Evolutionary conservation across 352 stramenopile genomes (phyloP), one percentile per base, ranked within the genome.

Genomic region (Globisporangium radiosum): DNA sequence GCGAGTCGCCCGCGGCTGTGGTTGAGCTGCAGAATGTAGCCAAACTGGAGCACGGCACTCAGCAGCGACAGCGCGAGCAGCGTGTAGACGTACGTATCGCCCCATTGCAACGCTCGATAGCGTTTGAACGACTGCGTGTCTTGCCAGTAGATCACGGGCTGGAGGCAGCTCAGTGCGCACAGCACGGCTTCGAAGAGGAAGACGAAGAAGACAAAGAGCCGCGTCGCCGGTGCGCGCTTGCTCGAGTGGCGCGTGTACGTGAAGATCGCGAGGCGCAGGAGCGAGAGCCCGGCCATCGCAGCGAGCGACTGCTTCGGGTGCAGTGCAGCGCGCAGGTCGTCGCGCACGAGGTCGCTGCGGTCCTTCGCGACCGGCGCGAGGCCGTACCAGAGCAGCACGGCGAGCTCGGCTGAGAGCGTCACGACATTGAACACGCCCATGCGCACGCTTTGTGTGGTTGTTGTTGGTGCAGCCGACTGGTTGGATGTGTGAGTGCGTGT

Each of bases 11-110:
- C 84, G 5, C 81, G 80, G 65, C 73, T 87, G 57, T 77, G 77
- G 66, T 94, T 94, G 33, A 91, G 76, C 50, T 85, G 79, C 40
- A 94, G 57, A 38, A 89, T 88, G 68, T 91, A 94, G 33, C 72
- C 70, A 14, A 91, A 61, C 60, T 94, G 76, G 37, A 91, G 66
- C 60, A 78, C 38, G 14, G 75, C 78, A 49, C 71, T 85, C 39
- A 77, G 15, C 11, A 88, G 59, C 39, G 73, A 70, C 52, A 90
- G 63, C 7, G 44, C 57, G 53, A 72, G 72, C 39, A 92, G 68
- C 19, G 73, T 73, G 40, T 63, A 70, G n/a, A 90, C 75, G 56
- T 89, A 94, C 47, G 67, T 63, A 15, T 50, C 50, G 36, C 71
- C 74, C 80, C 81, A 92, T 15, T 53, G 51, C 45, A 85, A 60